These are phyloP conservation scores for Pichia sp. DNA, from an alignment of 1,139 yeast genomes.

Conservation along the genomic window DNA sequence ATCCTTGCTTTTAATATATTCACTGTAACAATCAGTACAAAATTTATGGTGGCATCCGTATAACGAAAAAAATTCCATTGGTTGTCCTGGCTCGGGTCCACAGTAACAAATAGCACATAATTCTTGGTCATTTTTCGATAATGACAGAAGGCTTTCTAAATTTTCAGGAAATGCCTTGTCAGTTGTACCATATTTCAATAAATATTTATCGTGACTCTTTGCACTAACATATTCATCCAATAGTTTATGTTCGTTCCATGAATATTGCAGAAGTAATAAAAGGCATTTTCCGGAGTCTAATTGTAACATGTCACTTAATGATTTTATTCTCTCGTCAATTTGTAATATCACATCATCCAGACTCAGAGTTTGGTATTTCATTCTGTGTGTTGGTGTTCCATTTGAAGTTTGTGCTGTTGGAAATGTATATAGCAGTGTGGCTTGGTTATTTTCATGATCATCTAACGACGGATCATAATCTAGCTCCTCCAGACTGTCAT, in stretches of 20 bases:
- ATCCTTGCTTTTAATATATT: constrained; percentile 50
- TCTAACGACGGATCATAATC: neutral
- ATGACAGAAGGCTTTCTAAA: constrained; percentile 17
- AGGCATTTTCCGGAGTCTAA: constrained; percentile 30
- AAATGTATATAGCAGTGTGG: constrained; percentile 21
- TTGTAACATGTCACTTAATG: constrained; percentile 25
- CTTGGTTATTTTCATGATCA: constrained; percentile 11
- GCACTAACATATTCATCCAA: constrained; percentile 63
- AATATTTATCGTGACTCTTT: constrained; percentile 40
- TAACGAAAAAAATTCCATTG: constrained; percentile 47
- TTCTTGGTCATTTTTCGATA: constrained; percentile 36
- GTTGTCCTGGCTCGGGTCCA: constrained; percentile 39
- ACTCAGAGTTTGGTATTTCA: constrained; percentile 26
- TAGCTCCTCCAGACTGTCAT: constrained; percentile 5
- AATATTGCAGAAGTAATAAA: constrained; percentile 54
- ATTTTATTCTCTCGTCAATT: constrained; percentile 21
- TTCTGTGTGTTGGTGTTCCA: constrained; percentile 28
- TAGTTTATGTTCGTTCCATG: constrained; percentile 75
- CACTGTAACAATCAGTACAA: constrained; percentile 66
- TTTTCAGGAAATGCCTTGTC: constrained; percentile 37
- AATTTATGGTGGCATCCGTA: constrained; percentile 64
- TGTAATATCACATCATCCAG: constrained; percentile 29
- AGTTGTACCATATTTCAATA: constrained; percentile 30
- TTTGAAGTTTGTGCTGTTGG: constrained; percentile 21
- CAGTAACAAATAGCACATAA: constrained; percentile 68